Percentiles rank a stretch among this genome's conserved stretches.
Conservation (phyloP, 768 basidiomycete genomes). For the Boletales sp. region DNA sequence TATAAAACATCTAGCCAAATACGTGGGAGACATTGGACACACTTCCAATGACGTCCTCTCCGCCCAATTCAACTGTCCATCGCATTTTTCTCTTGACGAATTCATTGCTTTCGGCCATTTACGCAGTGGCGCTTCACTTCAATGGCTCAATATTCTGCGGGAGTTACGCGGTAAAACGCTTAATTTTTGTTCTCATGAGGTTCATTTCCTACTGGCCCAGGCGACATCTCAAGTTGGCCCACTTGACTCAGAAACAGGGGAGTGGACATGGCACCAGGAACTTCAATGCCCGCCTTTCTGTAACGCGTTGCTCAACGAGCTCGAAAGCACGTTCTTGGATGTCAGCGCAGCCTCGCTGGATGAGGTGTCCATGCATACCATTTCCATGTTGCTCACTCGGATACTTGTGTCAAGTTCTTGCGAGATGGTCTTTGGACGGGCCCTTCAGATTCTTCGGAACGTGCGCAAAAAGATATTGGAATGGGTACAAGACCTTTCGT, state of each 20-base stretch:
- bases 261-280: not conserved
- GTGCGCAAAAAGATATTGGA: no score
- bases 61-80: not conserved
- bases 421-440: no score
- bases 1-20: no score
- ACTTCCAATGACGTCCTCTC: not conserved
- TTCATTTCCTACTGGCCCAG: not conserved
- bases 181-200: not conserved
- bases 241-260: not conserved
- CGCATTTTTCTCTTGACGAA: not conserved
- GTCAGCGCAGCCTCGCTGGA: not conserved
- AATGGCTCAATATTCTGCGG: not conserved
- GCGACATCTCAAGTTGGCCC: not conserved
- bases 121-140: not conserved
- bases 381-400: not conserved
- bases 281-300: not conserved
- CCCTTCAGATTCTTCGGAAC: no score
- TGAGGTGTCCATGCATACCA: not conserved
- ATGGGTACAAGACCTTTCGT: constrained; percentile 15
- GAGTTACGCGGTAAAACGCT: not conserved
- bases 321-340: not conserved
- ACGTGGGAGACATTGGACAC: not conserved
- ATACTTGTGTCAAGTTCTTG: not conserved
- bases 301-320: not conserved
- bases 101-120: not conserved